Evolutionary conservation across 495 filamentous ascomycete genomes (phyloP).

Genomic region (Cenococcum geophilum): DNA sequence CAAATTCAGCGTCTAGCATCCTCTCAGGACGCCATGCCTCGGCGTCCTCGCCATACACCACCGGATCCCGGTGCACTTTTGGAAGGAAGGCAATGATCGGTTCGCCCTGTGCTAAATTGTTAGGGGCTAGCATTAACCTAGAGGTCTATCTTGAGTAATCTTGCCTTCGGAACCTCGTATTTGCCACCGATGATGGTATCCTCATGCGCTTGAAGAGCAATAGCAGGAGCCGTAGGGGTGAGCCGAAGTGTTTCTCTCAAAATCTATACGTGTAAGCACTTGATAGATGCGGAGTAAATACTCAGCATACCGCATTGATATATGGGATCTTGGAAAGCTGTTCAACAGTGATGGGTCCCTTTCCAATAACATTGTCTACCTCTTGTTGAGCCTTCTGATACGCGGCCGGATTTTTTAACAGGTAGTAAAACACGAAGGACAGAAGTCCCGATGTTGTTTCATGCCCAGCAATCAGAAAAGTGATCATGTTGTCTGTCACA

Average conservation of each 20-base stretch:
- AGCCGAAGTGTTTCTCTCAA: slow-evolving; percentile 68
- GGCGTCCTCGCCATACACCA: slow-evolving; percentile 52
- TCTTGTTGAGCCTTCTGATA: slow-evolving; percentile 59
- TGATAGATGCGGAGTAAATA: not conserved
- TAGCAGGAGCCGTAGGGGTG: slow-evolving; percentile 55
- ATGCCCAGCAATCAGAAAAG: slow-evolving; percentile 30
- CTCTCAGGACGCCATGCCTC: slow-evolving; percentile 55
- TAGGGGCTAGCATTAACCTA: not conserved
- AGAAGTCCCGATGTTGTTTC: slow-evolving; percentile 34
- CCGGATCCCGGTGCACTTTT: slow-evolving; percentile 61
- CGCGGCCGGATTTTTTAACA: slow-evolving; percentile 57
- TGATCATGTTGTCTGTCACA: slow-evolving; percentile 35
- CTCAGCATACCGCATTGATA: slow-evolving; percentile 43
- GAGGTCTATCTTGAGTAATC: not conserved
- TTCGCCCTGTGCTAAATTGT: slow-evolving; percentile 38
- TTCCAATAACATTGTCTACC: slow-evolving; percentile 59
- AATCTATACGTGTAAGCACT: slow-evolving; percentile 25
- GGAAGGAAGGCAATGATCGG: slow-evolving; percentile 55
- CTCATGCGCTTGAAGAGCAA: slow-evolving; percentile 46
- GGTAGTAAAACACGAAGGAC: slow-evolving; percentile 47
- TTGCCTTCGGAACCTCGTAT: slow-evolving; percentile 52
- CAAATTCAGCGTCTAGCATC: slow-evolving; percentile 57
- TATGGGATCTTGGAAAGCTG: slow-evolving; percentile 63
- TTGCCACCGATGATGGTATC: slow-evolving; percentile 56
- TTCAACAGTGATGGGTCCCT: slow-evolving; percentile 55